Base-by-base conservation (phyloP, 1,284 basidiomycete genomes). In the Leccinum pachyderme region DNA sequence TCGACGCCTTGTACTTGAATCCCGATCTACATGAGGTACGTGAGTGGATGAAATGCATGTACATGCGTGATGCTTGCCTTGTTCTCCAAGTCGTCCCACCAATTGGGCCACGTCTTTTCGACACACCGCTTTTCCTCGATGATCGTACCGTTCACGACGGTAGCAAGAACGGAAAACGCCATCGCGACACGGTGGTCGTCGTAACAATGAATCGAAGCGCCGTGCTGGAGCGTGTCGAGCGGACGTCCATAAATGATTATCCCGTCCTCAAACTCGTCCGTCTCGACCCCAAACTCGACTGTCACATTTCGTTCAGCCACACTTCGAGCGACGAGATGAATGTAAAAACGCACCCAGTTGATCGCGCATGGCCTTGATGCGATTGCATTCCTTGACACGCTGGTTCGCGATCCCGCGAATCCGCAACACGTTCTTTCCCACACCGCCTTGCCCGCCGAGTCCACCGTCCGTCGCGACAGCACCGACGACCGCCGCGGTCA, bases 71-170 rank as follows among this genome's bases (percentile, higher is more conserved):
- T 4, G 59, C 77, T 13, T 48, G 91, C 91, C 82, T 95, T 95
- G 76, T 92, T 93, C 69, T 93, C 84, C 24, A 99, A 79, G 72
- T 98, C 97, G 68, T 99, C 97, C 95, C 96, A 99, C 92, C 95
- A 99, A 70, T 95, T 95, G 2, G 97, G 96, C 96, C 96, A 99
- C 0, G 97, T 99, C 82, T 99, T 99, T 74, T 98, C 96, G 24
- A 99, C 96, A 67, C 96, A 98, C 52, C 96, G 81, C 75, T 97
- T 98, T 77, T 99, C 96, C 68, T 98, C 94, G 37, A 99, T 78
- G 57, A 94, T 77, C 1, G 92, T 93, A 28, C 84, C 86, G 33
- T 81, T 75, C 28, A 95, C 77, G 2, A 92, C 81, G 7, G 87
- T 82, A 4, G 88, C 87, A 18, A 99, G 78, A 22, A 98, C 93